Conservation (phyloP, 148 eudicot species). For the Euryodendron excelsum region DNA sequence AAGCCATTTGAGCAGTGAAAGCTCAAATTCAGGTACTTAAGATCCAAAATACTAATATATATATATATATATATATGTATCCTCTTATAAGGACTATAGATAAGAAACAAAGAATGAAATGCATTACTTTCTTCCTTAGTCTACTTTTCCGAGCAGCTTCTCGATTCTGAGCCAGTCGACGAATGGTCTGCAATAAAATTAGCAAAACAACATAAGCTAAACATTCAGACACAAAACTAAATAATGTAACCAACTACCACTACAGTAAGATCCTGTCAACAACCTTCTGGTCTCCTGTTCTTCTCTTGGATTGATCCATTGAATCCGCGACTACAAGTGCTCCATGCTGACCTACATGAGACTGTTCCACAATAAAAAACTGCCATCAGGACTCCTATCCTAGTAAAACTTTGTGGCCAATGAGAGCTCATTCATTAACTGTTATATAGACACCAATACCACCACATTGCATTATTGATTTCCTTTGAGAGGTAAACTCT, state of each 20-base stretch:
- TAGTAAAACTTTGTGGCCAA: too few relatives aligned
- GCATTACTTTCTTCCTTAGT: slow-evolving; percentile 78
- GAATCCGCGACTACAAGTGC: slow-evolving; percentile 52
- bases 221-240: background rate
- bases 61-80: too few relatives aligned
- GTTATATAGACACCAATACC: background rate
- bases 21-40: background rate
- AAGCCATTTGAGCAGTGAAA: background rate
- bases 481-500: background rate
- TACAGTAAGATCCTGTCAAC: background rate
- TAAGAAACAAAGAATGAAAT: background rate
- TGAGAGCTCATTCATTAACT: background rate
- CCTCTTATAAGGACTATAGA: background rate
- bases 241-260: background rate
- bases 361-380: slow-evolving; percentile 35
- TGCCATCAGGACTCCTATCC: background rate
- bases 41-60: too few relatives aligned
- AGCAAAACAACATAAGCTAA: background rate
- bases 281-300: slow-evolving; percentile 78
- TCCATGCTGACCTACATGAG: slow-evolving; percentile 46
- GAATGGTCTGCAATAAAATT: slow-evolving; percentile 43
- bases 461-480: background rate
- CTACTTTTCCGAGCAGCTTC: slow-evolving; percentile 98
- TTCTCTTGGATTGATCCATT: slow-evolving; percentile 55
- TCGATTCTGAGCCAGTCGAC: slow-evolving; percentile 91